A percentile compares a stretch with the other conserved stretches of the same genome.
Evolutionary conservation across 1,139 yeast species (phyloP).

Genomic region (Saccharomyces hybrid): DNA sequence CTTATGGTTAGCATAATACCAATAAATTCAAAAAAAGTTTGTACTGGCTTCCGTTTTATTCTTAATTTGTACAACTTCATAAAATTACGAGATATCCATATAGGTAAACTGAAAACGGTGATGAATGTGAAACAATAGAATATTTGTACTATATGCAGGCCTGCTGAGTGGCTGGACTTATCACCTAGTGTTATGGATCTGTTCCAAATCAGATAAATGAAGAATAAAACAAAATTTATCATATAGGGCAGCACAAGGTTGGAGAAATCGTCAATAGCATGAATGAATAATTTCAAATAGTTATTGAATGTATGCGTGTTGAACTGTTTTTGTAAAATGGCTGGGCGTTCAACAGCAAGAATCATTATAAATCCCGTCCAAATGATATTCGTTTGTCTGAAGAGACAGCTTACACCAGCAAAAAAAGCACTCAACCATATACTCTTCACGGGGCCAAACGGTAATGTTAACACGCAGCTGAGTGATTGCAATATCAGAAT

Average conservation of each 20-base stretch:
- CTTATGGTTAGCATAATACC: conserved; percentile 45
- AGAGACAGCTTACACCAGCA: conserved; percentile 54
- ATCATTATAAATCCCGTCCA: conserved; percentile 70
- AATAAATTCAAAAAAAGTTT: conserved; percentile 29
- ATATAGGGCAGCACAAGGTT: conserved; percentile 44
- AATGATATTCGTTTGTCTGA: conserved; percentile 85
- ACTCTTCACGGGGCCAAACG: conserved; percentile 32
- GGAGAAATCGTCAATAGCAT: conserved; percentile 32
- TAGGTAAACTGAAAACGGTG: conserved; percentile 58
- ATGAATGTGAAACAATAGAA: conserved; percentile 69
- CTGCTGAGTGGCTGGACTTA: conserved; percentile 70
- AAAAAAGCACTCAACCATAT: conserved; percentile 38
- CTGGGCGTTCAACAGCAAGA: conserved; percentile 47
- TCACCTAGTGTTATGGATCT: conserved; percentile 82
- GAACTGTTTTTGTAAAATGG: conserved; percentile 36
- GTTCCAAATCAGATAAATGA: conserved; percentile 51
- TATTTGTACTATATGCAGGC: conserved; percentile 69
- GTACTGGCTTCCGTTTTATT: conserved; percentile 24
- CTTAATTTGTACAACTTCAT: conserved; percentile 35
- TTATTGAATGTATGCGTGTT: conserved; percentile 33
- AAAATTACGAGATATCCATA: conserved; percentile 46
- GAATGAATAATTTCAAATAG: conserved; percentile 34
- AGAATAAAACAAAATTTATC: conserved; percentile 47
- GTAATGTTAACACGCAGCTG: conserved; percentile 34
- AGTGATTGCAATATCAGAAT: conserved; percentile 51